A percentile compares a stretch with the other conserved stretches of the same genome.
These are phyloP conservation scores for Novymonas esmeraldas DNA, from an alignment of 208 protist genomes.

Conservation along the genomic window DNA sequence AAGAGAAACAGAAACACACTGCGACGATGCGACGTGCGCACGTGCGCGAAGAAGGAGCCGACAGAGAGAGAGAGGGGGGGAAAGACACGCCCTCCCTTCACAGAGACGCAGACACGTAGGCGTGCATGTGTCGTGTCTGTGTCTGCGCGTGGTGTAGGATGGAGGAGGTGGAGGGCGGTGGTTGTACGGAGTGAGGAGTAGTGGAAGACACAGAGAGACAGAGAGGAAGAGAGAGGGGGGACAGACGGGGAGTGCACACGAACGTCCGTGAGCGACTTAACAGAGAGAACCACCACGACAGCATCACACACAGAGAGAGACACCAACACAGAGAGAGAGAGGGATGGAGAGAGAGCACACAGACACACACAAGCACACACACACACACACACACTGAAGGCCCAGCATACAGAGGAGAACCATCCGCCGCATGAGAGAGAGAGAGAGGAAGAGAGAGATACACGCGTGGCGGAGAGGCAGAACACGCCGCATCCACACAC, in stretches of 20 bases:
- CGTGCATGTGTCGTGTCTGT: no score
- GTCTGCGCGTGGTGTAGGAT: no score
- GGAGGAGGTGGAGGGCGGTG: no score
- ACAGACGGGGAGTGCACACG: not conserved
- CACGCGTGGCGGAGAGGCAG: no score
- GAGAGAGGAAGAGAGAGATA: not conserved
- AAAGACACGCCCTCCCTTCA: no score
- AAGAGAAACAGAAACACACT: slow-evolving; percentile 6
- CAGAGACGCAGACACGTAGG: no score
- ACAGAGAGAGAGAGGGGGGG: not conserved
- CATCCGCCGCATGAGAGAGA: not conserved
- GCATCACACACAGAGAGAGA: not conserved
- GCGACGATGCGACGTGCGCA: not conserved
- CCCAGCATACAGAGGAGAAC: no score
- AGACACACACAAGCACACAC: not conserved
- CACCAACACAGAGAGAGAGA: not conserved
- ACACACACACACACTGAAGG: not conserved
- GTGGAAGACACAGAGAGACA: not conserved
- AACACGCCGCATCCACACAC: not conserved
- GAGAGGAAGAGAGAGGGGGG: not conserved
- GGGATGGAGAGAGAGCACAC: not conserved
- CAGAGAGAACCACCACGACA: not conserved
- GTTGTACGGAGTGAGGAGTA: no score
- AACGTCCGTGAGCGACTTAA: not conserved
- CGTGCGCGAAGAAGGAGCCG: slow-evolving; percentile 17